Evolutionary conservation across 768 basidiomycete species (phyloP), one percentile per base, ranked within the genome.

Genomic region (Agrocybe chaxingu): DNA sequence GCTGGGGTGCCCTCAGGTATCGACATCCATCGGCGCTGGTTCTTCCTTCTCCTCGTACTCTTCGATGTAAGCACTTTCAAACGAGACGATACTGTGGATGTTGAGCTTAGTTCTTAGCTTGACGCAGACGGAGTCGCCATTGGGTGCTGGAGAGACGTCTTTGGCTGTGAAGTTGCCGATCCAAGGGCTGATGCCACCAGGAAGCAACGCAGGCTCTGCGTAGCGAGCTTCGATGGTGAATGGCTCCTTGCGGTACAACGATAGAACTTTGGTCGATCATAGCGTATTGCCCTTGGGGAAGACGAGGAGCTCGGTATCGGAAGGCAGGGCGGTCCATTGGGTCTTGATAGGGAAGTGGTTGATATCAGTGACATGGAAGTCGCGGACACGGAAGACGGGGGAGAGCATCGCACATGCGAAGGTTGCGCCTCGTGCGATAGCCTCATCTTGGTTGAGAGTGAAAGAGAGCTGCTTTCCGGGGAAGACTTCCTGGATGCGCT

Each of bases 371-470:
- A 93, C 74, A 62, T 82, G 76, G 78, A 99, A 99, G 55, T 98
- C 95, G 57, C 94, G 89, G 32, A 98, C 96, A 57, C 92, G 89
- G 89, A 98, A 99, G 46, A 94, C 86, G 59, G 97, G 97, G 31
- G 94, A 97, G 57, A 97, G 87, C 77, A 92, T 92, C 29, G 97
- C 96, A 65, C 96, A 98, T 34, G 93, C 85, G 68, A 99, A 97
- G 48, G 97, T 98, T 45, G 94, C 90, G 37, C 96, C 97, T 41
- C 96, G 91, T 7, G 92, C 93, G 59, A 94, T 79, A 52, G 97
- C 95, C 74, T 98, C 97, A 59, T 98, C 97, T 73, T 95, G 92
- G 78, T 98, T 99, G 65, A 96, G 85, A 30, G 97, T 98, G 58
- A 87, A 87, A 12, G 82, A 89, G 57, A 98, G 86, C n/a, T 71